Base-by-base conservation (phyloP, 176 grass and related monocot species). In the Hordeum marinum region DNA sequence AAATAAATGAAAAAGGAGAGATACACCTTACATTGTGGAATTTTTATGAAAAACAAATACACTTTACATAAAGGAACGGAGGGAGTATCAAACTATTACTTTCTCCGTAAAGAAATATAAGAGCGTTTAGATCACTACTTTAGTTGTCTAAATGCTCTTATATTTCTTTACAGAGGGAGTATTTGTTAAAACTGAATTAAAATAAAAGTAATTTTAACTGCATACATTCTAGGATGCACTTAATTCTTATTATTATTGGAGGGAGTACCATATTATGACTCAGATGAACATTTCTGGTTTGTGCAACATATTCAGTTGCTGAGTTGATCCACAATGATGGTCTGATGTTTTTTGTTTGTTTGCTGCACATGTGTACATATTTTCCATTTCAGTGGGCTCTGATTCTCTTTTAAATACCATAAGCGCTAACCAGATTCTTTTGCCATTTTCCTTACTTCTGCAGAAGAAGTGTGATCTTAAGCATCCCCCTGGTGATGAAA, bases 391-490 rank as follows among this genome's bases (percentile, higher is more conserved):
- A 46, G 3, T 32, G 21, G 41, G 34, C 58, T 66, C 14, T 64
- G 25, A 15, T 34, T 55, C 57, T 55, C 20, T 63, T 77, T 7
- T 57, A 10, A 29, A 58, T 27, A 70, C 20, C 58, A 43, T 35
- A 52, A 62, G 20, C 11, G 5, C 15, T 40, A 88, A 48, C n/a
- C 35, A 23, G 66, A 72, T 25, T 31, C 8, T 82, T 87, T 35
- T 85, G 4, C 8, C 8, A 24, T 91, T 85, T 29, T 39, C 46
- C 85, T 90, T 87, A 29, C 18, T 59, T 76, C 66, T 88, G 59
- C 75, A 99, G 97, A 94, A 87, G 45, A 99, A 99, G 85, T 99
- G 97, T 61, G 97, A 99, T 76, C 91, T 99, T 67, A 99, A 99
- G 75, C 97, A 99, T 70, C 97, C 97, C 11, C 97, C 97, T 37